These are phyloP conservation scores for Dimocarpus longan DNA, from an alignment of 345 rosid species.

Conservation along the genomic window DNA sequence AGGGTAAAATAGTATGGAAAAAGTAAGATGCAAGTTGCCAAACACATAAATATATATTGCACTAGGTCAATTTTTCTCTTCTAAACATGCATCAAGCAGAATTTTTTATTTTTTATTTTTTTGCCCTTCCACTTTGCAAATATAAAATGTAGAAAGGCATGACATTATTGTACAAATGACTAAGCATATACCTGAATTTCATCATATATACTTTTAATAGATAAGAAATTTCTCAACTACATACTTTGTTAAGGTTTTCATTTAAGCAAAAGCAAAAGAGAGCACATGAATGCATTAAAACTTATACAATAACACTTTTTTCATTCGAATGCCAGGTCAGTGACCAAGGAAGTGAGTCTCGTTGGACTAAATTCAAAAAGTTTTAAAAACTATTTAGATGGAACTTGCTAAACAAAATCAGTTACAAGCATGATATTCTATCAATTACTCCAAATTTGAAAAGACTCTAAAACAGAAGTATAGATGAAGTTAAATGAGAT, in stretches of 20 bases:
- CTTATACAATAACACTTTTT: constrained; percentile 8
- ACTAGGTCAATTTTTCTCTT: neutral
- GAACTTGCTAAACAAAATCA: neutral
- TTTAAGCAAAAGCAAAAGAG: neutral
- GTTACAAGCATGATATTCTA: neutral
- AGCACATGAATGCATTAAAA: constrained; percentile 3
- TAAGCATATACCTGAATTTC: neutral
- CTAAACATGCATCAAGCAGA: neutral
- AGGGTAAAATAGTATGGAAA: neutral
- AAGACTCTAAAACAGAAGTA: neutral
- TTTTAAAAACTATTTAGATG: neutral
- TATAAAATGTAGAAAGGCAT: neutral
- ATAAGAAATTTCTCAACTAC: neutral
- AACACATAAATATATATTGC: neutral
- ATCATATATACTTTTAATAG: neutral
- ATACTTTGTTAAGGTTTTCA: neutral
- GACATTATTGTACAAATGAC: neutral
- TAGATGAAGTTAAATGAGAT: constrained; percentile 8
- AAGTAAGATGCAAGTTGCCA: neutral
- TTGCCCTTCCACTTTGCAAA: neutral
- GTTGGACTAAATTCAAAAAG: too few relatives aligned
- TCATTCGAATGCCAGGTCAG: neutral
- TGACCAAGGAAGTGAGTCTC: neutral
- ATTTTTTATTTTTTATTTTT: neutral
- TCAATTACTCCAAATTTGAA: neutral